Evolutionary conservation across 2,329 filamentous ascomycete species (phyloP), one percentile per base, ranked within the genome.

Genomic region (Aspergillus glaucus): DNA sequence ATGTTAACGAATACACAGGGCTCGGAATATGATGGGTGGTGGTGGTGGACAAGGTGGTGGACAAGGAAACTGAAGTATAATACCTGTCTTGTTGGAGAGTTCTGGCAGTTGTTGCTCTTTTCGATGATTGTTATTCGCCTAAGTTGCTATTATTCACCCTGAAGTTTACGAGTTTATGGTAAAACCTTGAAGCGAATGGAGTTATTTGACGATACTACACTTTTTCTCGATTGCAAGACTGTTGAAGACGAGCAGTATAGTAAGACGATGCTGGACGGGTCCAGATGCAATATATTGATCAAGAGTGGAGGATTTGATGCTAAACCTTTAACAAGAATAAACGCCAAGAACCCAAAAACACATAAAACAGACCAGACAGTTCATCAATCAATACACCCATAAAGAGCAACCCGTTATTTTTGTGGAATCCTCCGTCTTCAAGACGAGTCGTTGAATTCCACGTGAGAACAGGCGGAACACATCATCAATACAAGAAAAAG

Each of bases 1-100:
- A 45, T 43, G 53, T 55, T 55, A 52, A 49, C 45, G 41, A 45
- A 48, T 10, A 39, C 48, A 52, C 55, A 83, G 81, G 78, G 84
- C 84, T 49, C 75, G 78, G 57, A 85, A 84, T 65, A 80, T 87
- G 66, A 85, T 87, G 82, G 81, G 82, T 42, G 79, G 78, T 47
- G 70, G 69, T 45, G 59, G 78, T 48, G 70, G 15, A 15, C 15
- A 15, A 15, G 15, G 69, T 46, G 57, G 58, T 55, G 75, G 74
- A 50, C 77, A 74, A 40, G 61, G 62, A 54, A 53, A 37, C 6
- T 37, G n/a, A 19, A 37, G 34, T 17, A n/a, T 37, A 30, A 30
- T 30, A 30, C 10, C 10, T 30, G 26, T 3, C 26, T 12, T 12
- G 10, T 30, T 30, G 26, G 26, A 30, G 26, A 4, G 24, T 9